Percentiles rank a stretch among this genome's conserved stretches.
Evolutionary conservation across 208 protist species (phyloP).

Genomic region (Wallacemonas sp.): DNA sequence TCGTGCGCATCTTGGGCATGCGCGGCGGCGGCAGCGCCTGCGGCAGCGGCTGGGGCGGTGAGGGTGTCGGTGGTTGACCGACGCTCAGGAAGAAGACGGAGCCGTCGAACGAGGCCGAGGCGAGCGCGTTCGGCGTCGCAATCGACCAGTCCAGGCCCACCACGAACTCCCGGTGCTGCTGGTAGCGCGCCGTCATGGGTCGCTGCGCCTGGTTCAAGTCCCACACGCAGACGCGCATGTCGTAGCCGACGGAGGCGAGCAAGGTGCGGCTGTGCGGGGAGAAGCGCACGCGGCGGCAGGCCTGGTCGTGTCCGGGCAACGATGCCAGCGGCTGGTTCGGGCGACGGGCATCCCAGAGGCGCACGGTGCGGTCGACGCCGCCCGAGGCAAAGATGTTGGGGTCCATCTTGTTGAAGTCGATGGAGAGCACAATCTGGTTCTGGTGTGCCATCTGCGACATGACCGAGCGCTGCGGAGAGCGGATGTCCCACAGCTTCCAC

Average conservation of each 20-base stretch:
- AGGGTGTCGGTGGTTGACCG: conserved; percentile 65
- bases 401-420: conserved; percentile 92
- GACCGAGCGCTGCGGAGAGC: conserved; percentile 59
- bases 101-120: conserved; percentile 77
- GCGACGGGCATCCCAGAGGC: conserved; percentile 83
- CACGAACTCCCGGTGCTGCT: conserved; percentile 91
- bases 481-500: conserved; percentile 92
- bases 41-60: conserved; percentile 48
- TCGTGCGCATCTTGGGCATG: conserved; percentile 50
- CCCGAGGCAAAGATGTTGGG: conserved; percentile 87
- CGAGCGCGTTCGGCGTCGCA: conserved; percentile 59
- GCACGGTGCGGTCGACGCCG: conserved; percentile 84
- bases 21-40: conserved; percentile 80
- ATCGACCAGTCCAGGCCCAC: conserved; percentile 88
- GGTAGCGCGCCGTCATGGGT: conserved; percentile 78
- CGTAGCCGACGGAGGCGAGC: conserved; percentile 83
- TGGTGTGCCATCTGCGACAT: conserved; percentile 83
- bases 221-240: conserved; percentile 90
- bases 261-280: conserved; percentile 69
- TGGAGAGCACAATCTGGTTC: conserved; percentile 86
- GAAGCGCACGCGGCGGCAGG: conserved; percentile 89
- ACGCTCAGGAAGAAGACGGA: conserved; percentile 62
- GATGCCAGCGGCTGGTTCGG: conserved; percentile 72
- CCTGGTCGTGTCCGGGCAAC: conserved; percentile 85
- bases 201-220: conserved; percentile 81